Evolutionary conservation across 208 protist genomes (phyloP).

Genomic region (Wallacemonas sp.): DNA sequence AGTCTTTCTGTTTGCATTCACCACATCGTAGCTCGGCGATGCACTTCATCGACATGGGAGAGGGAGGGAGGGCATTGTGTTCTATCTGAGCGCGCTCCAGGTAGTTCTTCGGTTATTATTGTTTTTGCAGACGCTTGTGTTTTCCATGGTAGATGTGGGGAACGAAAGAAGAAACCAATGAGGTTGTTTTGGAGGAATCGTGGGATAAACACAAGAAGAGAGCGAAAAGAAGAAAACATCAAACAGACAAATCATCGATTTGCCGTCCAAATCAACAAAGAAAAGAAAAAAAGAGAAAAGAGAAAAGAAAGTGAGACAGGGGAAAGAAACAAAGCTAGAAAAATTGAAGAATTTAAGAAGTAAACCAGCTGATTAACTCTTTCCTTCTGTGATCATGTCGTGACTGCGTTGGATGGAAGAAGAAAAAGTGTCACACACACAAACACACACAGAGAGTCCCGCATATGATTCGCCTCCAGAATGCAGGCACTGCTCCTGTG

Average conservation of each 20-base stretch:
- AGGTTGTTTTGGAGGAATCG: background rate
- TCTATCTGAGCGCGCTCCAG: no score
- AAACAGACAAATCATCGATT: background rate
- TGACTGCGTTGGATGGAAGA: background rate
- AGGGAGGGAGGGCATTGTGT: no score
- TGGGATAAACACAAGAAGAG: conserved; percentile 15
- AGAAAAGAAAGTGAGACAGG: background rate
- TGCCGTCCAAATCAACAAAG: conserved; percentile 15
- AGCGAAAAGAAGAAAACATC: conserved; percentile 13
- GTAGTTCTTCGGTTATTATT: no score
- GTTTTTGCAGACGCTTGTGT: background rate
- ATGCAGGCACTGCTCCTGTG: no score
- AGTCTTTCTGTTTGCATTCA: no score
- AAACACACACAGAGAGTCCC: background rate
- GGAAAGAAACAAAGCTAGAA: background rate
- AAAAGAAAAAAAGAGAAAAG: conserved; percentile 15
- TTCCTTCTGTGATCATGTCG: background rate
- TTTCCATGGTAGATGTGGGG: background rate
- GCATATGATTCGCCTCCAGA: no score
- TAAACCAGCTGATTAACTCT: background rate
- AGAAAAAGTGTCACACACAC: background rate
- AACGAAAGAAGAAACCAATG: background rate
- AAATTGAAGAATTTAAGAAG: no score
- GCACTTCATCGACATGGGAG: no score
- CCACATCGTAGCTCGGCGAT: no score